phyloP scores from a whole-genome alignment of 352 stramenopile genomes.

The Globisporangium spiculum region DNA sequence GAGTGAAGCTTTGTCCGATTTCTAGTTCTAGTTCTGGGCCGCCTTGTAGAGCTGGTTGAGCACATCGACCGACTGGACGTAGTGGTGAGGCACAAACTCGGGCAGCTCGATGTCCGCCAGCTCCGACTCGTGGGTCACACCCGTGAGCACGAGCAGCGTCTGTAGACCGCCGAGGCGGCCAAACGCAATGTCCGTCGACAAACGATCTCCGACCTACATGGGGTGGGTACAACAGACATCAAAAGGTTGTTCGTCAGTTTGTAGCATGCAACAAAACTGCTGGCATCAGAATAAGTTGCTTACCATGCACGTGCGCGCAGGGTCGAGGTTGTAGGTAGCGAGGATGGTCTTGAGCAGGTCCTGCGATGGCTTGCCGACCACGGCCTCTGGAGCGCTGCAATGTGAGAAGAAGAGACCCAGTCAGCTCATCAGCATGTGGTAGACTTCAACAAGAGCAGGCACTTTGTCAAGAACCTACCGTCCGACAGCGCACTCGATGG shows the following conservation, averaged over 20 bases:
- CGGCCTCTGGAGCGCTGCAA: conserved; percentile 56
- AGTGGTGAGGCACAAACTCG: conserved; percentile 60
- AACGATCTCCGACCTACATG: conserved; percentile 66
- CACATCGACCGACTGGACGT: conserved; percentile 66
- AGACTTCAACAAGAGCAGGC: neutral
- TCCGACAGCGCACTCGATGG: conserved; percentile 63
- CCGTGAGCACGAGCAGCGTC: conserved; percentile 75
- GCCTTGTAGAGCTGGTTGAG: conserved; percentile 61
- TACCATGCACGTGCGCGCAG: conserved; percentile 82
- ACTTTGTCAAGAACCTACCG: conserved; percentile 33
- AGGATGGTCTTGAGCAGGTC: conserved; percentile 80
- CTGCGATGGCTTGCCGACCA: conserved; percentile 83
- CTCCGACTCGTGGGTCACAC: conserved; percentile 62
- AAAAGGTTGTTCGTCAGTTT: neutral
- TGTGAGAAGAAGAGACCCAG: neutral
- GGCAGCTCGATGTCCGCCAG: conserved; percentile 46
- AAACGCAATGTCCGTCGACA: conserved; percentile 86
- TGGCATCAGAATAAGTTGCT: neutral
- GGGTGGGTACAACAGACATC: neutral
- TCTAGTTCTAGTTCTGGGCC: conserved; percentile 20
- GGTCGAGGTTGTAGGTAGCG: conserved; percentile 60
- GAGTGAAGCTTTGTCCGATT: neutral
- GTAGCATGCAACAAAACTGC: neutral
- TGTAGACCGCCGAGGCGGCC: conserved; percentile 62
- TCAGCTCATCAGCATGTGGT: neutral